phyloP scores from a whole-genome alignment of 1,139 yeast genomes.

The Yamadazyma sp. region DNA sequence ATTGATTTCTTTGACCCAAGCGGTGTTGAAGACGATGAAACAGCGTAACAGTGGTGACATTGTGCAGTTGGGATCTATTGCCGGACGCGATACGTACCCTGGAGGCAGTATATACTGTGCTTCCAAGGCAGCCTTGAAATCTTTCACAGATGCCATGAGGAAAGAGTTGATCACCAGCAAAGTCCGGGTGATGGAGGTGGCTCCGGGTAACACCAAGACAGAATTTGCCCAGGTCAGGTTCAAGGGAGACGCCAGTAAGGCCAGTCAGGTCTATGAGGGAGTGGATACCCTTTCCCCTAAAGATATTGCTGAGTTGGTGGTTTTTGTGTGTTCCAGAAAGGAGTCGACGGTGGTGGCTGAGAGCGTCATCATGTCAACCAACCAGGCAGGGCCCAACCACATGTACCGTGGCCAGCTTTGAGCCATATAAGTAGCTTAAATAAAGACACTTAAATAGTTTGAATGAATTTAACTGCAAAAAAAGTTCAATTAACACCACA shows the following conservation, averaged over 20 bases:
- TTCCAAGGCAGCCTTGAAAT: constrained; percentile 78
- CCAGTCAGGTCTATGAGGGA: constrained; percentile 71
- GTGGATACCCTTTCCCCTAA: constrained; percentile 71
- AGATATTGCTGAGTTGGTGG: constrained; percentile 81
- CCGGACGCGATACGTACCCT: constrained; percentile 85
- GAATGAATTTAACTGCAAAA: no score
- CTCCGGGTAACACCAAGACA: constrained; percentile 88
- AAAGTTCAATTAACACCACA: no score
- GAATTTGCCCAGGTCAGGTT: constrained; percentile 78
- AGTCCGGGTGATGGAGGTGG: constrained; percentile 78
- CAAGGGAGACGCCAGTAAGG: constrained; percentile 67
- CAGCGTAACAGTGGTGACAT: constrained; percentile 67
- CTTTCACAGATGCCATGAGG: constrained; percentile 73
- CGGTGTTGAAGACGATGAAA: constrained; percentile 42
- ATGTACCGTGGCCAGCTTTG: constrained; percentile 23
- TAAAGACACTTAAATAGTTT: no score
- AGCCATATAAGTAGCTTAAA: no score
- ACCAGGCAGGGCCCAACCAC: constrained; percentile 76
- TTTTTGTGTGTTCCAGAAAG: constrained; percentile 68
- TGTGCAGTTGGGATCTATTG: constrained; percentile 82
- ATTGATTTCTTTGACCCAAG: constrained; percentile 40
- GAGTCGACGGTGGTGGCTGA: constrained; percentile 79
- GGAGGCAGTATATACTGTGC: constrained; percentile 88
- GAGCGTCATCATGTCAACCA: constrained; percentile 69
- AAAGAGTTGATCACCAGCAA: constrained; percentile 73